Percentiles rank a stretch among this genome's conserved stretches.
These are phyloP conservation scores for Gonium pectorale DNA, from an alignment of 139 green algal genomes.

Conservation along the genomic window DNA sequence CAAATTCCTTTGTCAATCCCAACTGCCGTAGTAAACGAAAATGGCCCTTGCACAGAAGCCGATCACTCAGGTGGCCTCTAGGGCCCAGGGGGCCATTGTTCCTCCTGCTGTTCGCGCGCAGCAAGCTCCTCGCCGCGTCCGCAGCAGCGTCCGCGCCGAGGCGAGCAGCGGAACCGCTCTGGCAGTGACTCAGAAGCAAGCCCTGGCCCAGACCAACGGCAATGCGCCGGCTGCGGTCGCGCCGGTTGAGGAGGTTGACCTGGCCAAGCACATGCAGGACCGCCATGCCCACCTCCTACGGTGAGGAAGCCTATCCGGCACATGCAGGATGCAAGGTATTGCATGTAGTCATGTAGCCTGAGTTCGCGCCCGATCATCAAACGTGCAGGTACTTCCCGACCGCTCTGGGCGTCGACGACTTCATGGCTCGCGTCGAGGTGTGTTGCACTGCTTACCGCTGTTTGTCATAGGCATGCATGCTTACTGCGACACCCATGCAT, in stretches of 20 bases:
- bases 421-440: conserved; percentile 79
- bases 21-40: not conserved
- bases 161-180: conserved; percentile 1
- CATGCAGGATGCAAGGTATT: too few relatives aligned
- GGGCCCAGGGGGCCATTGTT: not conserved
- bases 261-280: conserved; percentile 39
- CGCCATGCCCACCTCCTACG: conserved; percentile 32
- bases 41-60: conserved; percentile 27
- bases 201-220: conserved; percentile 17
- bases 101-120: conserved; percentile 16
- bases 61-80: not conserved
- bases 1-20: too few relatives aligned
- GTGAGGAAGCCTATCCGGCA: too few relatives aligned
- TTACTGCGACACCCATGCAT: not conserved
- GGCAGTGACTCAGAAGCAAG: conserved; percentile 2
- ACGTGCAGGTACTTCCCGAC: conserved; percentile 69
- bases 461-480: not conserved
- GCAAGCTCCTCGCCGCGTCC: not conserved
- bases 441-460: not conserved
- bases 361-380: too few relatives aligned
- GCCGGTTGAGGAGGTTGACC: conserved; percentile 8
- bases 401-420: conserved; percentile 84
- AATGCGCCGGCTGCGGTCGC: not conserved
- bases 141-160: not conserved
- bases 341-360: too few relatives aligned